Evolutionary conservation across 2,329 filamentous ascomycete species (phyloP), one percentile per base, ranked within the genome.

Genomic region (Clathrospora elynae): DNA sequence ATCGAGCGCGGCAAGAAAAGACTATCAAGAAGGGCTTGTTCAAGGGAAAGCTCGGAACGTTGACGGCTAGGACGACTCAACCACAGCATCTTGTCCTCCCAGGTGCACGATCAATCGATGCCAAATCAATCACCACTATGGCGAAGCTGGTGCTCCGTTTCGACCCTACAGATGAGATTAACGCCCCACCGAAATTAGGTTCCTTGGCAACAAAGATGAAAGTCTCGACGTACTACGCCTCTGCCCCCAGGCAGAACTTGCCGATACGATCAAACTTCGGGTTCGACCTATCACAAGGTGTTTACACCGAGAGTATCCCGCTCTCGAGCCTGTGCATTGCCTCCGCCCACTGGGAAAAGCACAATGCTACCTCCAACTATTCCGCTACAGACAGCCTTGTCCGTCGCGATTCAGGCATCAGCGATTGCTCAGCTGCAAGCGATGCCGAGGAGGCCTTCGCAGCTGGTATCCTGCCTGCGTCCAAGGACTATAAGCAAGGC

Each of bases 1-100:
- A 83, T 61, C 72, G 73, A 36, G 64, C 79, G 25, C 77, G 78
- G 29, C 77, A 76, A 55, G 81, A 84, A 60, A 85, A 83, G 67
- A 73, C 70, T 10, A 75, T 86, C 43, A 78, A 74, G 52, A 84
- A 83, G 53, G 81, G 83, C 3, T 46, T 82, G 6, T 77, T 85
- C 51, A 78, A 84, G 55, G 78, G 67, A 49, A 82, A 78, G 57
- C 67, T 81, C 3, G 84, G 84, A 10, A 78, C 76, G 2, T 55
- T 87, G 16, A 75, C 77, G 9, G 78, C 81, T 33, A 75, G 80
- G 42, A 77, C 82, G 0, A 67, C 73, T 2, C 83, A 86, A 53
- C 84, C 84, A 22, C 77, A 73, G 34, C 73, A 79, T 2, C 70
- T 86, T 18, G 72, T 73, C 18, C 68, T 84, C 24, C 75, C 73